Evolutionary conservation across 2,329 filamentous ascomycete genomes (phyloP).

Genomic region (Aaosphaeria arxii): DNA sequence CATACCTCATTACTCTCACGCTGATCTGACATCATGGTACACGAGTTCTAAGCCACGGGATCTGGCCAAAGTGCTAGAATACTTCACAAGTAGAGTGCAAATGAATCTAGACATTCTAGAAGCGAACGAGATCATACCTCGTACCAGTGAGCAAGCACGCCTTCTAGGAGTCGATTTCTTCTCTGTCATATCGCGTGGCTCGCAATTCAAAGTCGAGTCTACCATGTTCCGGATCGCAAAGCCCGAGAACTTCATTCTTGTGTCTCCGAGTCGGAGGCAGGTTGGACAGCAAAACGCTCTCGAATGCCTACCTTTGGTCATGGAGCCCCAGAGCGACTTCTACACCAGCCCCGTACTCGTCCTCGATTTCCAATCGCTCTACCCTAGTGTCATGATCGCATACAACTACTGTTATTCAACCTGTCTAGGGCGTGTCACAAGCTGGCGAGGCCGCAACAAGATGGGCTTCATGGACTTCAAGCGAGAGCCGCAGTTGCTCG

Average conservation of each 20-base stretch:
- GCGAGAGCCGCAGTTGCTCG: slow-evolving; percentile 70
- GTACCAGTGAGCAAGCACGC: slow-evolving; percentile 91
- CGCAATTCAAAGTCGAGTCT: slow-evolving; percentile 97
- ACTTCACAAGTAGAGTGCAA: slow-evolving; percentile 73
- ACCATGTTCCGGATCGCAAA: slow-evolving; percentile 99
- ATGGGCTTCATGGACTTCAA: slow-evolving; percentile 91
- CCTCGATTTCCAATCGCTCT: slow-evolving; percentile 92
- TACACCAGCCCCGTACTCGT: slow-evolving; percentile 88
- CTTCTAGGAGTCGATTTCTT: slow-evolving; percentile 95
- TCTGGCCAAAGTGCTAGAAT: slow-evolving; percentile 70
- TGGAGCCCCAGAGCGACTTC: slow-evolving; percentile 95
- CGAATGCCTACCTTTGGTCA: slow-evolving; percentile 90
- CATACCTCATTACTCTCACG: slow-evolving; percentile 82
- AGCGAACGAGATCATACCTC: slow-evolving; percentile 79
- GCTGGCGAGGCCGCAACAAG: slow-evolving; percentile 89
- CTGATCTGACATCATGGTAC: slow-evolving; percentile 81
- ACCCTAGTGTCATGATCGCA: slow-evolving; percentile 97
- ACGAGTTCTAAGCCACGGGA: slow-evolving; percentile 65
- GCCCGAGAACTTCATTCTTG: slow-evolving; percentile 86
- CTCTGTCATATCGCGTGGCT: slow-evolving; percentile 90
- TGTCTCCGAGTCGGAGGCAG: slow-evolving; percentile 87
- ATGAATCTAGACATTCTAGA: slow-evolving; percentile 90
- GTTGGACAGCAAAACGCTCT: slow-evolving; percentile 92
- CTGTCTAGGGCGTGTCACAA: slow-evolving; percentile 79
- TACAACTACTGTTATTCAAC: slow-evolving; percentile 99